Conservation (phyloP, 148 eudicot genomes). For the Oxyria digyna region DNA sequence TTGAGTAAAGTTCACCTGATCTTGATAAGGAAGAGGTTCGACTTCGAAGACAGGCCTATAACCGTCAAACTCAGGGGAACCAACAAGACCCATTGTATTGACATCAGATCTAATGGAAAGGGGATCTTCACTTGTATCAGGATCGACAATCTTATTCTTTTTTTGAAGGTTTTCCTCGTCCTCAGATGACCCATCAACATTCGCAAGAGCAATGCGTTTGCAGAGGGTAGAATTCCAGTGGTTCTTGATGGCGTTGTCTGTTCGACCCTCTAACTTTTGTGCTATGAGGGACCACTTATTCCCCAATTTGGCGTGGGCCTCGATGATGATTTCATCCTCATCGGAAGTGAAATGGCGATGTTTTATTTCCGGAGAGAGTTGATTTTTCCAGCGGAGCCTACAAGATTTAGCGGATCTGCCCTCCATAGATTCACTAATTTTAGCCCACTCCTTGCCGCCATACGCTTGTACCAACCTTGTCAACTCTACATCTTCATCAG, state of each 20-base stretch:
- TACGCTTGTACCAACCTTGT: slow-evolving; percentile 31
- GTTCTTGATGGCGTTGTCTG: slow-evolving; percentile 56
- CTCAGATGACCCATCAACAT: too few relatives aligned
- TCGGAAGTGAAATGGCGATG: slow-evolving; percentile 39
- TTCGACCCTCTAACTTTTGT: slow-evolving; percentile 35
- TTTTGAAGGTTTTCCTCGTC: too few relatives aligned
- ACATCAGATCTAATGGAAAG: too few relatives aligned
- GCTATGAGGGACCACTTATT: slow-evolving; percentile 63
- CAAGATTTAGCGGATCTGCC: slow-evolving; percentile 68
- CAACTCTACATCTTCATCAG: slow-evolving; percentile 43
- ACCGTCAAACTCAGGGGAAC: too few relatives aligned
- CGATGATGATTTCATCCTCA: slow-evolving; percentile 39
- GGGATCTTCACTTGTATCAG: too few relatives aligned
- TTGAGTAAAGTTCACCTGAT: not conserved
- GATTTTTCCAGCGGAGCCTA: slow-evolving; percentile 62
- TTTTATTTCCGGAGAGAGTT: slow-evolving; percentile 45
- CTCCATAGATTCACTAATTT: slow-evolving; percentile 34
- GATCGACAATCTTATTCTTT: too few relatives aligned
- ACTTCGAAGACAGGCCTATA: not conserved
- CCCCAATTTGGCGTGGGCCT: slow-evolving; percentile 35
- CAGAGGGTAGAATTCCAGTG: slow-evolving; percentile 53
- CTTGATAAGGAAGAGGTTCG: not conserved
- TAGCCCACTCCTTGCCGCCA: slow-evolving; percentile 57
- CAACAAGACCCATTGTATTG: too few relatives aligned
- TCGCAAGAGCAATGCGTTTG: not conserved